These are phyloP conservation scores for Porcisia deanei DNA, from an alignment of 208 protist species.

Conservation along the genomic window DNA sequence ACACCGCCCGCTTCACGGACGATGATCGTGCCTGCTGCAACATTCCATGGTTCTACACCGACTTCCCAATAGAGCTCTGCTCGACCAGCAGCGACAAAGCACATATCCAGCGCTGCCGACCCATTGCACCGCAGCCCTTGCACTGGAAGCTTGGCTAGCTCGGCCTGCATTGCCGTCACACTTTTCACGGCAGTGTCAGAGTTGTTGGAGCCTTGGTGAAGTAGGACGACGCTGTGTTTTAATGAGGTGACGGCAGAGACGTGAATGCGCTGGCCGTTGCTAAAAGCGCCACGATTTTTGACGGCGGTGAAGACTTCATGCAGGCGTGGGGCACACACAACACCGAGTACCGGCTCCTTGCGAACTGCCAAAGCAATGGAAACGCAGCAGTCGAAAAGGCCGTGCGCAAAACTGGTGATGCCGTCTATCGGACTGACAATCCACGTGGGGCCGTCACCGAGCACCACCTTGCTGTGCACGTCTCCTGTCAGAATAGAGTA, in stretches of 20 bases:
- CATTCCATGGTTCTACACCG: conserved; percentile 77
- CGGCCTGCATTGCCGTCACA: conserved; percentile 61
- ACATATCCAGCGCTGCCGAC: conserved; percentile 84
- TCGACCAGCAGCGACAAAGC: conserved; percentile 76
- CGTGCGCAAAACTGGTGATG: conserved; percentile 80
- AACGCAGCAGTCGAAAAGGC: conserved; percentile 84
- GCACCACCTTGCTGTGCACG: conserved; percentile 32
- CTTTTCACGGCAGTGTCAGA: conserved; percentile 48
- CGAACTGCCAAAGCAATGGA: conserved; percentile 82
- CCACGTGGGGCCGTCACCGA: conserved; percentile 74
- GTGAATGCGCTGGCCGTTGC: conserved; percentile 86
- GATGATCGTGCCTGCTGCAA: conserved; percentile 81
- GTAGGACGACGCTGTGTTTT: conserved; percentile 62
- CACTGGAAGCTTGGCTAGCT: conserved; percentile 62
- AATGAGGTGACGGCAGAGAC: conserved; percentile 55
- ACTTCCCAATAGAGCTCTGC: conserved; percentile 82
- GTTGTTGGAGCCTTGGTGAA: conserved; percentile 63
- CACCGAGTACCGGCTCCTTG: conserved; percentile 74
- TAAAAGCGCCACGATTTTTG: conserved; percentile 78
- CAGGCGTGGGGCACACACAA: conserved; percentile 74
- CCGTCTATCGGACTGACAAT: conserved; percentile 86
- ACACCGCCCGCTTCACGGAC: conserved; percentile 87
- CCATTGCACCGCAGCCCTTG: conserved; percentile 78
- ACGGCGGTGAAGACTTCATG: conserved; percentile 83
- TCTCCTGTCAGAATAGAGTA: conserved; percentile 78